Evolutionary conservation across 257 asterid species (phyloP), one percentile per base, ranked within the genome.

Genomic region (Fraxinus anomala): DNA sequence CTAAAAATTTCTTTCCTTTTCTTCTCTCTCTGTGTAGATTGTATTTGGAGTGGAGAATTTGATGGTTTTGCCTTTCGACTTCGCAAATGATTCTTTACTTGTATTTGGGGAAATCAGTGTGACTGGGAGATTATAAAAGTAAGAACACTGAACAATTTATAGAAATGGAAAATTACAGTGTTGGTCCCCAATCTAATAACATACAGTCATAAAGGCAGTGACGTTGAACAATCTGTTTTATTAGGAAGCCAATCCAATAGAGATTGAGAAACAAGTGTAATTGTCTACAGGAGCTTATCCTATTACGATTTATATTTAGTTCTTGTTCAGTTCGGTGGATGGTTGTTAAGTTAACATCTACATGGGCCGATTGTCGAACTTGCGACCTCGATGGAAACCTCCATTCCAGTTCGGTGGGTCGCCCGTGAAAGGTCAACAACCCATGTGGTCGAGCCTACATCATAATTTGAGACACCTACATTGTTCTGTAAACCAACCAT

Each of bases 11-110:
- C 14, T 40, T 40, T 40, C 47, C 47, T 34, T 49, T 83, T 76
- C 77, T 77, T 67, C 76, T 78, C 70, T 36, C 68, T n/a, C 36
- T 68, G 31, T 42, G 69, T 11, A 63, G 36, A 63, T 26, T 63
- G 69, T 63, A 26, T 63, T n/a, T 26, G 36, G 3, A 63, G 36
- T 26, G 33, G 16, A 26, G 30, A 23, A 59, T 7, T 21, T 56
- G 66, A 26, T 63, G 69, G 2, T 63, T 26, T 63, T 26, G 36
- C 33, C 4, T 63, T 63, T 26, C 3, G 36, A 63, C 10, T 3
- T 63, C 26, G 69, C 36, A 63, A 63, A 63, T 26, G 33, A 63
- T 63, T 63, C 69, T 0, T 11, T 26, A 11, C 14, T 23, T 63
- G 69, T 63, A 26, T 24, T 63, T 63, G 31, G 69, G 66, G 68